Evolutionary conservation across 257 asterid species (phyloP).

Genomic region (Nyctanthes arbortristis): DNA sequence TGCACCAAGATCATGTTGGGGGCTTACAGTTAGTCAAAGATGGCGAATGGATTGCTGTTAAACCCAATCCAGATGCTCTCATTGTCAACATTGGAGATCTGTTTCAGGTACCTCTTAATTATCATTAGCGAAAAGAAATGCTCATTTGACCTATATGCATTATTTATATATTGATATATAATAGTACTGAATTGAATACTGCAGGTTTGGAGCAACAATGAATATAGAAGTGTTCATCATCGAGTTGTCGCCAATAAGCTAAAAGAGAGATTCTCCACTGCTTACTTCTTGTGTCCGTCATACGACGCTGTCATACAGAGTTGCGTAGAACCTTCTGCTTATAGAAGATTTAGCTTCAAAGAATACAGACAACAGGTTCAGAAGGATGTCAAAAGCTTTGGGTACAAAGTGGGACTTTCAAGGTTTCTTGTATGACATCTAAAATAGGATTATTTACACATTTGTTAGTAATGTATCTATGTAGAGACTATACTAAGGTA

Average conservation of each 20-base stretch:
- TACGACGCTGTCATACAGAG: slow-evolving; percentile 46
- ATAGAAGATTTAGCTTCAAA: slow-evolving; percentile 51
- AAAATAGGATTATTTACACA: no score
- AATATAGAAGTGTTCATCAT: slow-evolving; percentile 64
- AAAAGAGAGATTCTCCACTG: slow-evolving; percentile 68
- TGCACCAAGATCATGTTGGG: slow-evolving; percentile 80
- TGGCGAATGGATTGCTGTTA: slow-evolving; percentile 76
- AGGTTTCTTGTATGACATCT: slow-evolving; percentile 41
- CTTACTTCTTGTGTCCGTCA: slow-evolving; percentile 70
- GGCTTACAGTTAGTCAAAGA: slow-evolving; percentile 79
- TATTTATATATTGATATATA: no score
- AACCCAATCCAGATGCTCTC: slow-evolving; percentile 71
- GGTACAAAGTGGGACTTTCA: slow-evolving; percentile 63
- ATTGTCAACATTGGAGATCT: slow-evolving; percentile 87
- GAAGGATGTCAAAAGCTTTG: slow-evolving; percentile 49
- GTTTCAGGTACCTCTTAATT: slow-evolving; percentile 61
- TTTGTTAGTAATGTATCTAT: no score
- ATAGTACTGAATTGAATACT: not conserved
- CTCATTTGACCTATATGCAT: not conserved
- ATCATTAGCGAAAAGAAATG: not conserved
- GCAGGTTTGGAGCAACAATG: slow-evolving; percentile 81
- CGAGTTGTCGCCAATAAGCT: slow-evolving; percentile 54
- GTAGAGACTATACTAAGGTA: no score
- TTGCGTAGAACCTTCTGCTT: slow-evolving; percentile 30
- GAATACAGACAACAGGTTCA: slow-evolving; percentile 59